These are phyloP conservation scores for Aspergillus ruber DNA, from an alignment of 2,329 filamentous ascomycete species.

Conservation along the genomic window DNA sequence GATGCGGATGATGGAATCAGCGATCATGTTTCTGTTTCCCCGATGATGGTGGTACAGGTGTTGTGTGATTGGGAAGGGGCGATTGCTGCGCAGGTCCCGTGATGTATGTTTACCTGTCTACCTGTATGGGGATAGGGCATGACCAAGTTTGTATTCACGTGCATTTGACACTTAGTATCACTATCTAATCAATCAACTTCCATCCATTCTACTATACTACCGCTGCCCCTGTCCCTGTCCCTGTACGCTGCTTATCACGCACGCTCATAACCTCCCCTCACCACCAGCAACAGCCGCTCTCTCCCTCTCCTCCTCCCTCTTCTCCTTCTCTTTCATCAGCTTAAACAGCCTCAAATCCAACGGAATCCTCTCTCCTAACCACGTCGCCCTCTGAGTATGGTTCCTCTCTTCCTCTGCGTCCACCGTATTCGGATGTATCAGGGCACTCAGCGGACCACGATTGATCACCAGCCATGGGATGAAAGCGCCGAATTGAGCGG, in stretches of 20 bases:
- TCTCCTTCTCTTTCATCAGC: constrained; percentile 18
- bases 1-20: too few species aligned
- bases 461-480: constrained; percentile 78
- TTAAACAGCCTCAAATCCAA: constrained; percentile 37
- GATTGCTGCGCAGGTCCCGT: too few species aligned
- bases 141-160: neutral
- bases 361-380: constrained; percentile 42
- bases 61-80: too few species aligned
- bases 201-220: neutral
- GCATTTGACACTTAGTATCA: neutral
- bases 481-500: constrained; percentile 83
- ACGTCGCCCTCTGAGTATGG: constrained; percentile 40
- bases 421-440: constrained; percentile 74
- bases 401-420: constrained; percentile 46
- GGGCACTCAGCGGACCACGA: constrained; percentile 68
- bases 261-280: constrained; percentile 4
- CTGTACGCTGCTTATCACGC: neutral
- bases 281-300: constrained; percentile 3
- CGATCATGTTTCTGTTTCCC: too few species aligned
- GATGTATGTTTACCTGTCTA: too few species aligned
- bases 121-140: neutral
- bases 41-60: too few species aligned
- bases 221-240: neutral
- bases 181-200: too few species aligned
- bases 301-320: constrained; percentile 9